Evolutionary conservation across 2,329 filamentous ascomycete genomes (phyloP), one percentile per base, ranked within the genome.

Genomic region (Botrytis fabae): DNA sequence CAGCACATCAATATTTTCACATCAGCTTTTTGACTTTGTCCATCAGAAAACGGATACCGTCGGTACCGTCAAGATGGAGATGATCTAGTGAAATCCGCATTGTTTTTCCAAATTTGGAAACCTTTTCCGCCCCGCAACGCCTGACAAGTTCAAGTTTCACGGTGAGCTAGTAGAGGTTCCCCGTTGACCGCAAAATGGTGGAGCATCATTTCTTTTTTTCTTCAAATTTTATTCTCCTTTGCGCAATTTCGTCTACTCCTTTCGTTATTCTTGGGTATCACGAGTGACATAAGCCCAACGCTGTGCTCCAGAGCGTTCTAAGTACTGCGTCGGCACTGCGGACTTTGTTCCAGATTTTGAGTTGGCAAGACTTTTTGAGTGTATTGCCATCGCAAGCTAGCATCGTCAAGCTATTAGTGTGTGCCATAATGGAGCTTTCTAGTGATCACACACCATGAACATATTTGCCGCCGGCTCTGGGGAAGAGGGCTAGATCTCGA

Each of bases 171-270:
- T 7, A 69, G 14, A 57, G 4, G 25, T 59, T 57, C 48, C 65
- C 65, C 65, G 48, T 57, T 68, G 48, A 68, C 65, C 65, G 65
- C 65, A 68, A 68, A 51, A 42, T 68, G 65, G 65, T 68, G 65
- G 65, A 57, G 65, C 57, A 42, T 22, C 35, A 16, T 32, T 32
- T 40, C 22, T 5, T 66, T 66, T 66, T 51, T 66, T 40, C 32
- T 54, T 57, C 64, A 68, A 68, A 25, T 42, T 68, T 68, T 68
- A 51, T 32, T 42, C 20, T 32, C 48, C 10, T 57, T 68, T 57
- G 25, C 18, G 48, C 65, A 68, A 68, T 68, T 57, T 42, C 65
- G 40, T 57, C 48, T 68, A 22, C 6, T 22, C 1, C 32, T 22
- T 68, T 68, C 46, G 35, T 32, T 57, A 57, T 57, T 57, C 18